Conservation (phyloP, 2,329 filamentous ascomycete species). For the Incumbomyces delicatus region DNA sequence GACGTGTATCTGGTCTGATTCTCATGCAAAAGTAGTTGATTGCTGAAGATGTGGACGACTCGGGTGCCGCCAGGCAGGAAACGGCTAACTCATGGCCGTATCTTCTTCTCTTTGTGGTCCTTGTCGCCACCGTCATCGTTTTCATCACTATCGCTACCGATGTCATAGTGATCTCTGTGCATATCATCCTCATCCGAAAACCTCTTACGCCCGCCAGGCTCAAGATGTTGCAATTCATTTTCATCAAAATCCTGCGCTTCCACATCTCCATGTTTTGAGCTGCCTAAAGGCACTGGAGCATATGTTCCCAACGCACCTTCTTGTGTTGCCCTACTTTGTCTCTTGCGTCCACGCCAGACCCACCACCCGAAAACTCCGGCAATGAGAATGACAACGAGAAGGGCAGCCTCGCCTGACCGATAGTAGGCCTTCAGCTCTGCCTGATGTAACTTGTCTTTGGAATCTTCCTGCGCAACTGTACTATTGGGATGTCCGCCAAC, state of each 20-base stretch:
- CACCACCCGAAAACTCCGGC: conserved; percentile 66
- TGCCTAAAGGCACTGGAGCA: conserved; percentile 29
- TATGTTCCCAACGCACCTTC: conserved; percentile 23
- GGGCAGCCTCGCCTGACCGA: conserved; percentile 73
- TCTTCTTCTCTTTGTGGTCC: neutral
- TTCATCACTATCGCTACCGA: conserved; percentile 1
- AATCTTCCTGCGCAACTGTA: conserved; percentile 55
- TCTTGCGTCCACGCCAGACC: conserved; percentile 48
- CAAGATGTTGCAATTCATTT: conserved; percentile 48
- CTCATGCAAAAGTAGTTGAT: no score
- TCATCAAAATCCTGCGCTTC: conserved; percentile 56
- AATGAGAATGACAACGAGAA: conserved; percentile 69
- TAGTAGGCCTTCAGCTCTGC: conserved; percentile 85
- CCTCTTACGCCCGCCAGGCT: conserved; percentile 16
- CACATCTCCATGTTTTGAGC: conserved; percentile 37
- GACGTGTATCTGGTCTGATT: no score
- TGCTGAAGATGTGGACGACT: no score
- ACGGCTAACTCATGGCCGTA: neutral
- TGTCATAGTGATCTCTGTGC: neutral
- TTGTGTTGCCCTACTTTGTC: conserved; percentile 22
- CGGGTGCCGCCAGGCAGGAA: neutral
- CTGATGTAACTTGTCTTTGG: conserved; percentile 64
- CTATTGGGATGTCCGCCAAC: conserved; percentile 65
- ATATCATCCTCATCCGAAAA: neutral
- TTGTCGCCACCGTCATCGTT: neutral